Evolutionary conservation across 208 protist genomes (phyloP), one percentile per base, ranked within the genome.

Genomic region (Wallacemonas rigidus): DNA sequence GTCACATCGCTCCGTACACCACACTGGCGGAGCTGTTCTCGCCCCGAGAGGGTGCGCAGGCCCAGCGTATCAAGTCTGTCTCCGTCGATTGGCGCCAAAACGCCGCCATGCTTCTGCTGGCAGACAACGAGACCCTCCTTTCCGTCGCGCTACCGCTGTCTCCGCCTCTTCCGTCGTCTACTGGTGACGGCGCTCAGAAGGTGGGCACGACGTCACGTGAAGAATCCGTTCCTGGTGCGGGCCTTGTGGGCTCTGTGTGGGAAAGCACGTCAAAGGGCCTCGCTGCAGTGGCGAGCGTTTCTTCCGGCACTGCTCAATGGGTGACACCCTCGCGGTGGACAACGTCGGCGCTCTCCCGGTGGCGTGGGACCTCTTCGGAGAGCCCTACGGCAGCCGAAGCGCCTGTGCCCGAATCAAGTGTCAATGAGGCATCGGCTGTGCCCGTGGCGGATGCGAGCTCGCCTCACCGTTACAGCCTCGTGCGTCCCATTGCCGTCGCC

Each of bases 101-200:
- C 68, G 71, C 75, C 41, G 63, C 85, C 35, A 45, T 89, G 9
- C 74, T 89, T 17, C 75, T 79, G 35, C 39, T 74, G 15, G 73
- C 53, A 3, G 62, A 78, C 11, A 51, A 69, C 2, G 81, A 86
- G 39, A 57, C 56, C 3, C 73, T 89, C 44, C 73, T 86, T 51
- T 82, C 74, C 15, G 76, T 89, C 47, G 65, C 67, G 61, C 71
- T 89, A 2, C 84, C 84, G 0, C 83, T 89, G 69, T n/a, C 38
- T 6, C 67, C 74, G 41, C 9, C 53, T 26, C 53, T 58, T 7
- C 14, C 53, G 14, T n/a, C 26, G 48, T 9, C 48, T n/a, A 53
- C 11, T 15, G 26, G 26, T 50, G 45, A 50, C 53, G 53, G 14
- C 26, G 53, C 14, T n/a, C 53, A 8, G 26, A 8, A 8, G 14